Conservation (phyloP, 768 basidiomycete genomes). For the Boletales sp. region DNA sequence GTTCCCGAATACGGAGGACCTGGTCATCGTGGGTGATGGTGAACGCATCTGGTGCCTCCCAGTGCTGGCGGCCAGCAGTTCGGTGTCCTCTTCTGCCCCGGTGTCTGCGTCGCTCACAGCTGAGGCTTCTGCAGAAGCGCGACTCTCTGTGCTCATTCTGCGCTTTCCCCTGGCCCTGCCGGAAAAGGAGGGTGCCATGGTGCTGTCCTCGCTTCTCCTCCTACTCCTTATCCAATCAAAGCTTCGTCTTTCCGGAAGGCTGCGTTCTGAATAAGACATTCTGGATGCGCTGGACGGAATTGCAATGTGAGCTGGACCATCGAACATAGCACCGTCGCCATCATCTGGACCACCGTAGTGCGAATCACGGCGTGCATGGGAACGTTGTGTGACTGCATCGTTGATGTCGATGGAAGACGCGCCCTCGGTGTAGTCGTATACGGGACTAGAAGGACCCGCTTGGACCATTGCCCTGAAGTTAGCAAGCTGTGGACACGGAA, state of each 20-base stretch:
- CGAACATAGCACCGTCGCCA: conserved; percentile 68
- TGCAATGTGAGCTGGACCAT: conserved; percentile 59
- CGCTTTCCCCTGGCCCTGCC: conserved; percentile 33
- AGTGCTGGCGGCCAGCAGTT: conserved; percentile 24
- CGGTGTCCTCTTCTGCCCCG: conserved; percentile 36
- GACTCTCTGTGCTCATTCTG: conserved; percentile 43
- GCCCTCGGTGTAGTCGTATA: conserved; percentile 80
- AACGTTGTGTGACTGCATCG: conserved; percentile 49
- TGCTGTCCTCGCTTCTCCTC: conserved; percentile 48
- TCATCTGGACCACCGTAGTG: conserved; percentile 50
- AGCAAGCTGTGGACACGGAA: not conserved
- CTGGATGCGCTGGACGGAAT: conserved; percentile 79
- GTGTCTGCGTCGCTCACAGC: conserved; percentile 36
- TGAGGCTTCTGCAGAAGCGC: conserved; percentile 34
- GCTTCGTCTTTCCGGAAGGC: conserved; percentile 45
- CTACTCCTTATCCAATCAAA: conserved; percentile 48
- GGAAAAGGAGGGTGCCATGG: conserved; percentile 21
- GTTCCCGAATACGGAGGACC: conserved; percentile 54
- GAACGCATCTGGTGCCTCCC: conserved; percentile 32
- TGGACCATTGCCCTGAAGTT: conserved; percentile 13
- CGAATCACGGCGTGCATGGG: conserved; percentile 62
- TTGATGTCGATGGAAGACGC: conserved; percentile 75
- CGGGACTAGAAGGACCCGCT: conserved; percentile 9
- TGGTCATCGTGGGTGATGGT: conserved; percentile 37
- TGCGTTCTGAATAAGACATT: conserved; percentile 61